Percentiles rank a stretch among this genome's conserved stretches.
phyloP scores from a whole-genome alignment of 2,329 filamentous ascomycete species.

The Chrysosphaeria jannelii region DNA sequence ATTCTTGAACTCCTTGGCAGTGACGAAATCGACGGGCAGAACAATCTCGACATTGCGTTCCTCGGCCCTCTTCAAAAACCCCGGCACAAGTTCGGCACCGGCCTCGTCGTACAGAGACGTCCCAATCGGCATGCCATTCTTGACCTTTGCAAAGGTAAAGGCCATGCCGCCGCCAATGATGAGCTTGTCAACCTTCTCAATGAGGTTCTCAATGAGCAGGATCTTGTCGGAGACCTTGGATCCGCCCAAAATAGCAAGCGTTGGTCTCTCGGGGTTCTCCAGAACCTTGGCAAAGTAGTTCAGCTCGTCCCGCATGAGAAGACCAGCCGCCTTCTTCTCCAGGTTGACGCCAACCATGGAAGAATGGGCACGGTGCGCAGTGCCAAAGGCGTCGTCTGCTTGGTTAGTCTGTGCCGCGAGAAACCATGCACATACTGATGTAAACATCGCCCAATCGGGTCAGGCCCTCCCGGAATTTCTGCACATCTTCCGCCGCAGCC shows the following conservation, averaged over 20 bases:
- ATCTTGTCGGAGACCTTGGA: constrained; percentile 99
- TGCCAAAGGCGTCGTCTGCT: constrained; percentile 97
- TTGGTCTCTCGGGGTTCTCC: constrained; percentile 74
- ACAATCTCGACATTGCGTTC: constrained; percentile 87
- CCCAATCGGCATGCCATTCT: constrained; percentile 70
- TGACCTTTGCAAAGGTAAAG: constrained; percentile 99
- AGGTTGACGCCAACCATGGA: constrained; percentile 96
- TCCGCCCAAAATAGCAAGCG: constrained; percentile 93
- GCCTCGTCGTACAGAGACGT: constrained; percentile 80
- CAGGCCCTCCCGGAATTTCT: constrained; percentile 88
- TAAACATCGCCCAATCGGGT: constrained; percentile 87
- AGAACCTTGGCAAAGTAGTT: constrained; percentile 97
- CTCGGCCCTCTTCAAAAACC: constrained; percentile 86
- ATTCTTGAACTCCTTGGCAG: constrained; percentile 75
- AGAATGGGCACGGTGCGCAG: constrained; percentile 91
- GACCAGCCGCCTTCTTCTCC: constrained; percentile 87
- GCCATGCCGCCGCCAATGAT: constrained; percentile 96
- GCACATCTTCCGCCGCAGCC: constrained; percentile 61
- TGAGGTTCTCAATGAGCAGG: constrained; percentile 93
- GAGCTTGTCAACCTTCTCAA: constrained; percentile 90
- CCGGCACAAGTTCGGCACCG: constrained; percentile 66
- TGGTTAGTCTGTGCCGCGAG: too few relatives aligned
- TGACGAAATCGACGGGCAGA: constrained; percentile 83
- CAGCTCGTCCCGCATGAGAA: constrained; percentile 99
- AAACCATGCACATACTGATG: too few relatives aligned